phyloP scores from a whole-genome alignment of 805 yeast species.

The Wickerhamiella allomyrinae region DNA sequence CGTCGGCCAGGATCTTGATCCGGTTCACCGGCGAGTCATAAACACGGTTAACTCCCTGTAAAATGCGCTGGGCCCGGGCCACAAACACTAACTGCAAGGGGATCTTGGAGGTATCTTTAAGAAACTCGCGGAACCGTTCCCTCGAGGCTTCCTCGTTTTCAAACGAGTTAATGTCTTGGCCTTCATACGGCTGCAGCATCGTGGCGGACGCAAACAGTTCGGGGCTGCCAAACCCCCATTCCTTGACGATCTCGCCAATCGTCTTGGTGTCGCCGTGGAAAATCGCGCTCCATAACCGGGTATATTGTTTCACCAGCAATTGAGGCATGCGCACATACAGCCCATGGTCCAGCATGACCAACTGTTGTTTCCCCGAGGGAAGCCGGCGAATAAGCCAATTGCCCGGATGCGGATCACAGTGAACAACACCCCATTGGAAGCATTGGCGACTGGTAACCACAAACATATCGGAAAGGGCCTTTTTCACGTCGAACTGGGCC shows the following conservation, averaged over 20 bases:
- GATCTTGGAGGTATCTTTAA: slow-evolving; percentile 48
- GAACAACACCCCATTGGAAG: slow-evolving; percentile 53
- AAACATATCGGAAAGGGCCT: slow-evolving; percentile 38
- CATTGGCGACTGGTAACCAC: slow-evolving; percentile 42
- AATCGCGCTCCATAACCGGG: slow-evolving; percentile 47
- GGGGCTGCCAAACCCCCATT: slow-evolving; percentile 59
- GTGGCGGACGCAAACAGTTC: slow-evolving; percentile 48
- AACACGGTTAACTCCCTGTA: slow-evolving; percentile 51
- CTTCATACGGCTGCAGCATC: slow-evolving; percentile 34
- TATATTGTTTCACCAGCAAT: slow-evolving; percentile 40
- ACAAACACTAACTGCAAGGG: slow-evolving; percentile 54
- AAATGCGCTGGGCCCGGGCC: slow-evolving; percentile 58
- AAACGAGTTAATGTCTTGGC: slow-evolving; percentile 21
- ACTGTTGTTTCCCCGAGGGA: slow-evolving; percentile 23
- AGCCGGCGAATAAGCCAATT: slow-evolving; percentile 37
- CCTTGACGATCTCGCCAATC: slow-evolving; percentile 33
- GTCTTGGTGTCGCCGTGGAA: slow-evolving; percentile 38
- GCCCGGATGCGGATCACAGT: slow-evolving; percentile 75
- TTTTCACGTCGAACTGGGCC: slow-evolving; percentile 26
- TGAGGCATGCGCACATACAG: slow-evolving; percentile 42
- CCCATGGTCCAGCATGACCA: slow-evolving; percentile 66
- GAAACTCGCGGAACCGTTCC: slow-evolving; percentile 38
- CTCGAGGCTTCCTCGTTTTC: slow-evolving; percentile 31
- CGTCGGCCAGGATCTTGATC: slow-evolving; percentile 44
- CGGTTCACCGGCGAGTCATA: slow-evolving; percentile 67